Conservation (phyloP, 163 green algal genomes). For the Botryococcus braunii region DNA sequence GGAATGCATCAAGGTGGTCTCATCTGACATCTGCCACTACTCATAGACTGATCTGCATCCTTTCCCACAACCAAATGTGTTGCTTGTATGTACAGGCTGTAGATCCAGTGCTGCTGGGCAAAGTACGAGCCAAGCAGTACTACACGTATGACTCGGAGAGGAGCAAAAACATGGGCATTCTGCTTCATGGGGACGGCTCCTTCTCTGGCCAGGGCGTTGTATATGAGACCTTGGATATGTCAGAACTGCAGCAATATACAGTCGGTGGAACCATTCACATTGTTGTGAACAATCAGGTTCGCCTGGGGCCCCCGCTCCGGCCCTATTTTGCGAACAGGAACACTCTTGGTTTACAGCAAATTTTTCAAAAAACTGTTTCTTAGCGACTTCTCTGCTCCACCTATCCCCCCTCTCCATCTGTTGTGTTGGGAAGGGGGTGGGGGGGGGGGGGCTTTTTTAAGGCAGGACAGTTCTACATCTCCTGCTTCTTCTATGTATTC, state of each 20-base stretch:
- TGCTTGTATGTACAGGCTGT: constrained; percentile 85
- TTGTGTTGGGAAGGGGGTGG: too few relatives aligned
- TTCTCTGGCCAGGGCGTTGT: constrained; percentile 95
- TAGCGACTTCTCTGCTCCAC: too few relatives aligned
- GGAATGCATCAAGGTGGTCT: too few relatives aligned
- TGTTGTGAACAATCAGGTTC: constrained; percentile 97
- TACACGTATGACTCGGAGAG: constrained; percentile 67
- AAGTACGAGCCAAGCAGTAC: constrained; percentile 85
- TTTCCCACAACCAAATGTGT: too few relatives aligned
- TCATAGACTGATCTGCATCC: neutral
- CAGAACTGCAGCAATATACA: constrained; percentile 86
- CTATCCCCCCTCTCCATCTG: too few relatives aligned
- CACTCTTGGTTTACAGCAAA: too few relatives aligned
- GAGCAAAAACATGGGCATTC: constrained; percentile 65
- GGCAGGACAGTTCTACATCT: too few relatives aligned
- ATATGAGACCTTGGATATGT: constrained; percentile 97
- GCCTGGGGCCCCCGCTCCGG: neutral
- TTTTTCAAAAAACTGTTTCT: too few relatives aligned
- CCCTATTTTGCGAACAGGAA: neutral
- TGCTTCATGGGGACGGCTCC: constrained; percentile 93
- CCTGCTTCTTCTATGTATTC: too few relatives aligned
- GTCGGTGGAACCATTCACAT: constrained; percentile 93
- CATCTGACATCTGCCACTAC: too few relatives aligned
- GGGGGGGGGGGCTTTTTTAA: too few relatives aligned
- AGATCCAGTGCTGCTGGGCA: constrained; percentile 90